Conservation (phyloP, 805 yeast species). For the Tetrapisispora arboricola region DNA sequence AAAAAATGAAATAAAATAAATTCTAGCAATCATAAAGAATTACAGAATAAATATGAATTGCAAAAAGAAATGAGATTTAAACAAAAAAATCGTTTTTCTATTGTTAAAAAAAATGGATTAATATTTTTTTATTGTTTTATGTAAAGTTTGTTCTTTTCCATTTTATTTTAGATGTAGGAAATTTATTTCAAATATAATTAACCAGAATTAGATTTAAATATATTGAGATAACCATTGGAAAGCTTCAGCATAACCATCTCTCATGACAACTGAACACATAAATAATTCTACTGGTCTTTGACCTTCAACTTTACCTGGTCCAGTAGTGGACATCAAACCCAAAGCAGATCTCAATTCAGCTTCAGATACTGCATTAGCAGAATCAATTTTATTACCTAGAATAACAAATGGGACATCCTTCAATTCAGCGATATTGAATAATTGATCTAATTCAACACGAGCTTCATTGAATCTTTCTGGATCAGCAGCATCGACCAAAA, state of each 20-base stretch:
- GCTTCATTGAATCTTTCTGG: slow-evolving; percentile 92
- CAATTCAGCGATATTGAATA: slow-evolving; percentile 88
- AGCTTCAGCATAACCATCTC: slow-evolving; percentile 97
- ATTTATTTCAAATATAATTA: no score
- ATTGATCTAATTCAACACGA: slow-evolving; percentile 86
- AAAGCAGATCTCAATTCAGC: slow-evolving; percentile 85
- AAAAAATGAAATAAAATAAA: no score
- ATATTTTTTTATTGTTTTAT: no score
- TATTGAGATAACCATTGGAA: slow-evolving; percentile 97
- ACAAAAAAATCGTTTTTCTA: no score
- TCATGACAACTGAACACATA: slow-evolving; percentile 97
- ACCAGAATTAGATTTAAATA: slow-evolving; percentile 39
- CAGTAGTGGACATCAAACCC: slow-evolving; percentile 82
- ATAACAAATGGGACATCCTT: slow-evolving; percentile 82
- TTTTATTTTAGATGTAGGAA: no score
- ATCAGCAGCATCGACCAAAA: slow-evolving; percentile 94
- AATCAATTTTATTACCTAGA: slow-evolving; percentile 94
- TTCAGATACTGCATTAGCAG: slow-evolving; percentile 89
- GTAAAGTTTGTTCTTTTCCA: no score
- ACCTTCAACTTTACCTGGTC: slow-evolving; percentile 61
- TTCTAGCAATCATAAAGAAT: no score
- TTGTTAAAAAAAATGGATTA: no score
- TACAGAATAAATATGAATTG: no score
- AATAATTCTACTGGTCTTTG: slow-evolving; percentile 90
- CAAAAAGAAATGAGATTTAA: no score